Evolutionary conservation across 495 filamentous ascomycete genomes (phyloP), one percentile per base, ranked within the genome.

Genomic region (Hypoxylon crocopeplum): DNA sequence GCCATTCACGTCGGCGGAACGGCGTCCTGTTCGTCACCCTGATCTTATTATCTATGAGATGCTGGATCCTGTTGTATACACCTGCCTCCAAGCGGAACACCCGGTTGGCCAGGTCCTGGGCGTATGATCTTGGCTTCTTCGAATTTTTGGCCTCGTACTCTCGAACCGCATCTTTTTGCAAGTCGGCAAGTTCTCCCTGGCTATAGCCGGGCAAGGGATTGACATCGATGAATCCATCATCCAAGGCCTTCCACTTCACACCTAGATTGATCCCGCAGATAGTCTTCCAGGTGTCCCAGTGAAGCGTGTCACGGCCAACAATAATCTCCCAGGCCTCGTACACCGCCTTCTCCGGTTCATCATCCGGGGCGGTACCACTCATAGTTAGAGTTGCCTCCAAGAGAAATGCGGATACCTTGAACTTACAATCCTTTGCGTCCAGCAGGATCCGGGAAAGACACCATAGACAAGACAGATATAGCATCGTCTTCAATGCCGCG

Each of bases 81-180:
- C 44, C 55, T 0, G 11, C 12, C 2, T 54, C 19, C 1, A 69
- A 48, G 12, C 39, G 12, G 40, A 47, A 48, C 22, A 49, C 59
- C n/a, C 66, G 36, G 32, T 69, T 66, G 4, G 62, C 66, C 5
- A 66, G 42, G 42, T 69, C 62, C 22, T 69, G 66, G n/a, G 52
- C 36, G 33, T 69, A 69, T 12, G 57, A 48, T 27, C 10, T 45
- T 36, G 40, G 45, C 45, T 66, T 65, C 37, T 48, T 60, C 12
- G 22, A 15, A 12, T 30, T 4, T 12, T 37, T 56, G 5, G 51
- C 38, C 32, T 62, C 49, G 37, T 56, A 54, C 29, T 44, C 45
- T 22, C n/a, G 41, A 21, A 66, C 21, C 2, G 57, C 54, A 17
- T 54, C 51, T 17, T 13, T 41, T 37, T 66, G 50, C 54, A 66